A percentile compares a stretch with the other conserved stretches of the same genome.
Evolutionary conservation across 2,329 filamentous ascomycete genomes (phyloP).

Genomic region (Hypomyces perniciosus): DNA sequence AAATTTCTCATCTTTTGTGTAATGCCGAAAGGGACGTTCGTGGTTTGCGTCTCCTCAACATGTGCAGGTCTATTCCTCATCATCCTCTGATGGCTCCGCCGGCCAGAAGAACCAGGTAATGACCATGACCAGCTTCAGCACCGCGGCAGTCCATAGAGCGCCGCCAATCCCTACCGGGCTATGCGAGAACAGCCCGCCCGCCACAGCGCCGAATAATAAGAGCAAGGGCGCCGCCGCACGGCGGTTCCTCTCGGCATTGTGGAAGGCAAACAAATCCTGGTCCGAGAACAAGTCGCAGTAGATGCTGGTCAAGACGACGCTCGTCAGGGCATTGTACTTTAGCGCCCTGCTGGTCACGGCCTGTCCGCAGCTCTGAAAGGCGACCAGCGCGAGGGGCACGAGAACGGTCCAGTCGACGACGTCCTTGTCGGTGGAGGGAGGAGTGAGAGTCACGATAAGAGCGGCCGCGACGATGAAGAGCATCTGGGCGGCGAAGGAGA

Average conservation of each 20-base stretch:
- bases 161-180: constrained; percentile 43
- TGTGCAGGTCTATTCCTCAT: constrained; percentile 12
- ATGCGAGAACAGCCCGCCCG: constrained; percentile 45
- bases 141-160: constrained; percentile 54
- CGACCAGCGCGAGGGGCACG: constrained; percentile 61
- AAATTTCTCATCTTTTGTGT: too few relatives aligned
- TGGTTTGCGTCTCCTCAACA: background rate
- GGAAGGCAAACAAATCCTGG: constrained; percentile 37
- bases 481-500: constrained; percentile 50
- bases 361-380: constrained; percentile 73
- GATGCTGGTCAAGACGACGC: constrained; percentile 73
- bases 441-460: constrained; percentile 44
- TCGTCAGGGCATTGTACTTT: constrained; percentile 64
- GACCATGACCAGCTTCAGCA: constrained; percentile 50
- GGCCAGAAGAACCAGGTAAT: constrained; percentile 58
- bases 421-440: constrained; percentile 33
- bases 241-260: constrained; percentile 46
- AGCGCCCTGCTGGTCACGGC: constrained; percentile 68
- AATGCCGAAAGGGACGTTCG: background rate
- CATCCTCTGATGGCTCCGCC: constrained; percentile 32
- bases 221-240: constrained; percentile 44
- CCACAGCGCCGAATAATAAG: constrained; percentile 43
- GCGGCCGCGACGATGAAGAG: constrained; percentile 47
- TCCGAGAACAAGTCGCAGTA: constrained; percentile 78
- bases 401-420: constrained; percentile 54